Evolutionary conservation across 345 rosid genomes (phyloP), one percentile per base, ranked within the genome.

Genomic region (Trapa incisa): DNA sequence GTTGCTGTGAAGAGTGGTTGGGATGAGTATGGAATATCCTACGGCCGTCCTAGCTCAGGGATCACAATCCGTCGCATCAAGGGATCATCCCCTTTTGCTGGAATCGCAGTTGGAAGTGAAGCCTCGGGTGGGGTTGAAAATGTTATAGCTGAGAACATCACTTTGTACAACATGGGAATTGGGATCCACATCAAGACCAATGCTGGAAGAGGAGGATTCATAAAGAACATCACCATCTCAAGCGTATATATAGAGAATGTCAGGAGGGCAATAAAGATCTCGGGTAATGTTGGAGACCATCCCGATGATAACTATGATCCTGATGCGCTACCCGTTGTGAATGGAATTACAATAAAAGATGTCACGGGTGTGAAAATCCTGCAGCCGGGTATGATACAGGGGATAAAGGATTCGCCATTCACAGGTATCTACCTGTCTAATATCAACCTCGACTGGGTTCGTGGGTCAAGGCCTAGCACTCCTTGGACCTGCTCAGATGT

Each of bases 1-100:
- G 83, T 93, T 5, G 82, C 98, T 0, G 85, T 90, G 42, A 93
- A 93, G 80, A 88, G 98, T 48, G 97, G 97, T 57, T 93, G 98
- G 98, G 98, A 93, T 65, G 81, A 93, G 75, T 93, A 93, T 16
- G 98, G 98, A 2, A 90, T 86, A 39, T 82, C 88, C 6, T 93
- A 75, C 70, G 86, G 84, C 54, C 94, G 81, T 64, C 94, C 89
- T 13, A 87, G 97, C 83, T 81, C 92, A 50, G 79, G 66, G 80
- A 87, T 93, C 78, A 90, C 96, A 4, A 87, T 90, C 74, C 83
- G 97, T 6, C 84, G 97, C 32, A 60, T 93, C 54, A 93, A 91
- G 67, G 98, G 97, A 70, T 79, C 97, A 13, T 81, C 97, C 54
- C 92, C 97, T 1, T 88, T 83, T 45, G 78, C 94, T 2, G 97